These are phyloP conservation scores for Persicaria tinctoria DNA, from an alignment of 148 eudicot species.

Conservation along the genomic window DNA sequence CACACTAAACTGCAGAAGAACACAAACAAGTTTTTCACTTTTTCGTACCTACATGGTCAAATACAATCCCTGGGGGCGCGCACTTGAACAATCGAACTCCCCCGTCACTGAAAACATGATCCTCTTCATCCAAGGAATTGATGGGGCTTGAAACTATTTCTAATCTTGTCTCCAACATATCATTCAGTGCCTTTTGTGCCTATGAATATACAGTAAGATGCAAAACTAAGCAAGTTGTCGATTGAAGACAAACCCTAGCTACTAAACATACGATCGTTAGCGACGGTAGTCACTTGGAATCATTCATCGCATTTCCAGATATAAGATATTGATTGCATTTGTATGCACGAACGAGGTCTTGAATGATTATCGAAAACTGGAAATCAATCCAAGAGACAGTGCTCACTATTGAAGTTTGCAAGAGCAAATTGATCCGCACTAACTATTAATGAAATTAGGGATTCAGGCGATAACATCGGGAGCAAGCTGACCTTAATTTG, in stretches of 20 bases:
- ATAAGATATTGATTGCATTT: not conserved
- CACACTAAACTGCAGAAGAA: not conserved
- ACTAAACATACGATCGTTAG: not conserved
- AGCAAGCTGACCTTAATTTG: slow-evolving; percentile 56
- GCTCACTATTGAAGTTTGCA: not conserved
- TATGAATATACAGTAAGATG: slow-evolving; percentile 18
- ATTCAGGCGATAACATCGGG: not conserved
- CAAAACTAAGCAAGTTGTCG: not conserved
- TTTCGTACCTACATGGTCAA: slow-evolving; percentile 56
- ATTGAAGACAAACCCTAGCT: not conserved
- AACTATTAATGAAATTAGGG: not conserved
- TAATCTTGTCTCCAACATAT: slow-evolving; percentile 51
- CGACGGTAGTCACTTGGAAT: not conserved
- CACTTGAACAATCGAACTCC: slow-evolving; percentile 69
- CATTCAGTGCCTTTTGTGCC: slow-evolving; percentile 71
- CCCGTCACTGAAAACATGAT: slow-evolving; percentile 19
- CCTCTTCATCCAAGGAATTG: slow-evolving; percentile 20
- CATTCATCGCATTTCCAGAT: not conserved
- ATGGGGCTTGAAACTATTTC: slow-evolving; percentile 35
- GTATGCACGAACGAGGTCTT: not conserved
- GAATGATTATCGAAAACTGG: not conserved
- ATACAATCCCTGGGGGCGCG: slow-evolving; percentile 78
- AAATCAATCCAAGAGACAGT: not conserved
- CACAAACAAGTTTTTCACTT: not conserved
- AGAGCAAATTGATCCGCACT: no score